Evolutionary conservation across 2,329 filamentous ascomycete genomes (phyloP).

Genomic region (Scedosporium boydii): DNA sequence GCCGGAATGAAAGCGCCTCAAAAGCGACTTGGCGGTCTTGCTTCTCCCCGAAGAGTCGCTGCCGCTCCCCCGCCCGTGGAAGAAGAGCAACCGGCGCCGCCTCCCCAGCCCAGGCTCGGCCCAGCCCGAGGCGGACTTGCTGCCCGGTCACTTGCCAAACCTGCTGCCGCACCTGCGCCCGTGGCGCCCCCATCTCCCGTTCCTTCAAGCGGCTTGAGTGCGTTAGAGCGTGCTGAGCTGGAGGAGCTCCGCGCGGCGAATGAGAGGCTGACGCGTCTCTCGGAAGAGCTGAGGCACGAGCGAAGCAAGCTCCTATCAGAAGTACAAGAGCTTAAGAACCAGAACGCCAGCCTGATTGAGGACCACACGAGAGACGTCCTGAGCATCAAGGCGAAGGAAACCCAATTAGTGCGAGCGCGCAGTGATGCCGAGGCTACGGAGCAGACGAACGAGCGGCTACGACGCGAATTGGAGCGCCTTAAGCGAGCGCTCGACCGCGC

Average conservation of each 20-base stretch:
- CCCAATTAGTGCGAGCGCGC: constrained; percentile 83
- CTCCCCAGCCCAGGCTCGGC: constrained; percentile 52
- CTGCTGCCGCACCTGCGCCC: constrained; percentile 32
- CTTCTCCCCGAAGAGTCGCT: constrained; percentile 43
- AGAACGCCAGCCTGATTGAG: constrained; percentile 93
- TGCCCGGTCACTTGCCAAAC: constrained; percentile 75
- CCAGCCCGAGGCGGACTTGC: constrained; percentile 75
- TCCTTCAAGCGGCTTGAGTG: constrained; percentile 55
- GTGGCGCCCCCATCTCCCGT: constrained; percentile 21
- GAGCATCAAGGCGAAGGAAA: constrained; percentile 97
- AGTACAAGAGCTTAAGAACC: constrained; percentile 88
- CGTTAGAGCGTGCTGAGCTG: constrained; percentile 83
- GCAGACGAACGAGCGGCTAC: constrained; percentile 71
- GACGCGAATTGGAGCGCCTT: constrained; percentile 82
- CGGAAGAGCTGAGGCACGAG: constrained; percentile 75
- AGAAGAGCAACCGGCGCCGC: constrained; percentile 42
- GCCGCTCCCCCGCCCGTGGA: constrained; percentile 40
- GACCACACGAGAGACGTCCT: constrained; percentile 93
- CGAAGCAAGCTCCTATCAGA: constrained; percentile 74
- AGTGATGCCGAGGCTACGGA: constrained; percentile 86
- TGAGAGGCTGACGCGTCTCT: constrained; percentile 63
- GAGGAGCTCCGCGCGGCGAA: constrained; percentile 80
- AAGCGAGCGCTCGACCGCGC: constrained; percentile 72
- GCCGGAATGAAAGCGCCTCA: constrained; percentile 52
- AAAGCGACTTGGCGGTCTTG: constrained; percentile 43